Evolutionary conservation across 352 stramenopile genomes (phyloP).

Genomic region (Phytophthora ohioensis): DNA sequence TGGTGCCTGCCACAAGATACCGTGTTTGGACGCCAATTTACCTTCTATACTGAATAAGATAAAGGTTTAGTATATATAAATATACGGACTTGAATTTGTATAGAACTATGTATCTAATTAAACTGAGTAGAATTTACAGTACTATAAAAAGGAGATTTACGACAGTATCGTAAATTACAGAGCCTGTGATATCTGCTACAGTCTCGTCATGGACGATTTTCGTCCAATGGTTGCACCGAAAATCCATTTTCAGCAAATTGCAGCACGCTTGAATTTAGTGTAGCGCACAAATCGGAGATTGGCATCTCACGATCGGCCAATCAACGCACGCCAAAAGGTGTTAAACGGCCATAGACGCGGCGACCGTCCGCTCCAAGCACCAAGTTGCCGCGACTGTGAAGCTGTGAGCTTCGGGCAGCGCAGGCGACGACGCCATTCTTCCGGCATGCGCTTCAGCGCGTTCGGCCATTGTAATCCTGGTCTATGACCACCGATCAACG

Average conservation of each 20-base stretch:
- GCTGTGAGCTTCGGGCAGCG: constrained; percentile 14
- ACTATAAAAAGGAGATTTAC: no score
- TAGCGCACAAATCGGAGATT: constrained; percentile 11
- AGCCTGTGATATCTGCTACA: no score
- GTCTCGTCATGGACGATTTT: constrained; percentile 10
- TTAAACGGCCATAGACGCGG: constrained; percentile 34
- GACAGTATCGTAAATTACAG: no score
- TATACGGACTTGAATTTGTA: no score
- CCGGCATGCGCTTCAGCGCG: constrained; percentile 11
- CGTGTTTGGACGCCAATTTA: background rate
- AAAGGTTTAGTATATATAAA: no score
- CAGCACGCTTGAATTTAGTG: constrained; percentile 14
- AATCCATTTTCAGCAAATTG: no score
- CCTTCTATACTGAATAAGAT: no score
- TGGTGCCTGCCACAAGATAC: constrained; percentile 26
- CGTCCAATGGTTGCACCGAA: constrained; percentile 6
- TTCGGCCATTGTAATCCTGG: background rate
- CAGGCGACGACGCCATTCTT: constrained; percentile 14
- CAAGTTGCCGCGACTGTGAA: constrained; percentile 19
- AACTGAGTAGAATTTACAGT: no score
- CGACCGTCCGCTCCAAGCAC: constrained; percentile 10
- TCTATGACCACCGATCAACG: constrained; percentile 31
- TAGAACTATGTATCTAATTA: no score
- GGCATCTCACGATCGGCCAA: constrained; percentile 5
- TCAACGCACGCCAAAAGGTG: constrained; percentile 5